Evolutionary conservation across 2,329 filamentous ascomycete species (phyloP).

Genomic region (Orbilia brochopaga): DNA sequence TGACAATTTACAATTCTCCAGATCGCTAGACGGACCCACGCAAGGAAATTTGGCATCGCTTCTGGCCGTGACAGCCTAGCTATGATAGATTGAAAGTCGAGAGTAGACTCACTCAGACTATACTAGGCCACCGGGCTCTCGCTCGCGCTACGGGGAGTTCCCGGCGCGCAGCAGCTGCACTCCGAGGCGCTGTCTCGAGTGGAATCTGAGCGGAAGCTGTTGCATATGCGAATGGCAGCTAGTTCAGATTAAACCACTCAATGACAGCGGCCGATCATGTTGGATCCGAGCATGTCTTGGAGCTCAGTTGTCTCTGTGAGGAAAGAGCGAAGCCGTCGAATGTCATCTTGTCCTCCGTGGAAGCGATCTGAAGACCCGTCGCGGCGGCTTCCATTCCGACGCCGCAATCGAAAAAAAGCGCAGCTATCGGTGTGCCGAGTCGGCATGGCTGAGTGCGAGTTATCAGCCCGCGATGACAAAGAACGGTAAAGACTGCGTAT

Average conservation of each 20-base stretch:
- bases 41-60: neutral
- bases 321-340: no score
- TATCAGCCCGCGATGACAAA: conserved; percentile 22
- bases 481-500: conserved; percentile 19
- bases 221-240: no score
- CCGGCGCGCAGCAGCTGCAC: neutral
- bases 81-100: neutral
- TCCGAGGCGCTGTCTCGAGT: neutral
- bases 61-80: no score
- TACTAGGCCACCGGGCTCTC: neutral
- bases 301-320: no score
- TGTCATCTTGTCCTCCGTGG: no score
- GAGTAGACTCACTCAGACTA: neutral
- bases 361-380: no score
- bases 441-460: neutral
- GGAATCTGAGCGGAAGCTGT: no score
- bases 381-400: no score
- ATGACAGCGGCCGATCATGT: no score
- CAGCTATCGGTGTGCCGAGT: neutral
- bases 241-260: no score
- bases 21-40: neutral
- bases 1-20: neutral
- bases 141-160: neutral
- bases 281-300: no score
- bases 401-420: no score